These are phyloP conservation scores for Helianthus tuberosus DNA, from an alignment of 129 eudicot species.

Conservation along the genomic window DNA sequence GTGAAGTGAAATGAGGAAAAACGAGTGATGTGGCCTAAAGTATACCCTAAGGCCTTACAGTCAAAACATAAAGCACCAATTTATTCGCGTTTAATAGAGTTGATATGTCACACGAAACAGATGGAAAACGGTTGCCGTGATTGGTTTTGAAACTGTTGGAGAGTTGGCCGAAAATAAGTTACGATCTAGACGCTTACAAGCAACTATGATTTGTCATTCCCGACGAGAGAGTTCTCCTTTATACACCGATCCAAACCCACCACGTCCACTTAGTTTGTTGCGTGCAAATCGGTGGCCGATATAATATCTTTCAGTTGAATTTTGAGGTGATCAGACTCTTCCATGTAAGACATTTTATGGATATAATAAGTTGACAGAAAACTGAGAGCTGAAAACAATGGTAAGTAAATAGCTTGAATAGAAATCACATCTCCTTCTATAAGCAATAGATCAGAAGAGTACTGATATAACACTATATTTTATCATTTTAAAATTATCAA, in stretches of 20 bases:
- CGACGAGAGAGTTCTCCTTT: slow-evolving; percentile 1
- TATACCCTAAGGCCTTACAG: too few species aligned
- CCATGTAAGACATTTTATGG: background rate
- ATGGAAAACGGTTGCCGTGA: too few species aligned
- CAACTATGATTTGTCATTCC: background rate
- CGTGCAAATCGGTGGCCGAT: background rate
- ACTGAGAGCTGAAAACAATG: background rate
- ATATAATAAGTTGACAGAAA: background rate
- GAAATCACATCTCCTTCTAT: background rate
- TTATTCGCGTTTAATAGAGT: too few species aligned
- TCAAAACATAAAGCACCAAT: too few species aligned
- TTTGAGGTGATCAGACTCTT: background rate
- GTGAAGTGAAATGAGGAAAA: too few species aligned
- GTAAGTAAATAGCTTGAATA: background rate
- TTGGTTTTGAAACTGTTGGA: too few species aligned
- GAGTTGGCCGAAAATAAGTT: too few species aligned
- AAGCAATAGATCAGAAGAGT: too few species aligned
- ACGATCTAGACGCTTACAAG: slow-evolving; percentile 12
- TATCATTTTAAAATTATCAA: too few species aligned
- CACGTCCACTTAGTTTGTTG: background rate
- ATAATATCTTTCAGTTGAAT: background rate
- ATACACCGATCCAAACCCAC: slow-evolving; percentile 1
- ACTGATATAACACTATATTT: too few species aligned
- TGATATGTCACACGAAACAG: too few species aligned
- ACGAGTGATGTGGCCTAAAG: too few species aligned